Evolutionary conservation across 352 stramenopile genomes (phyloP), one percentile per base, ranked within the genome.

Genomic region (Phytophthora sansomeana): DNA sequence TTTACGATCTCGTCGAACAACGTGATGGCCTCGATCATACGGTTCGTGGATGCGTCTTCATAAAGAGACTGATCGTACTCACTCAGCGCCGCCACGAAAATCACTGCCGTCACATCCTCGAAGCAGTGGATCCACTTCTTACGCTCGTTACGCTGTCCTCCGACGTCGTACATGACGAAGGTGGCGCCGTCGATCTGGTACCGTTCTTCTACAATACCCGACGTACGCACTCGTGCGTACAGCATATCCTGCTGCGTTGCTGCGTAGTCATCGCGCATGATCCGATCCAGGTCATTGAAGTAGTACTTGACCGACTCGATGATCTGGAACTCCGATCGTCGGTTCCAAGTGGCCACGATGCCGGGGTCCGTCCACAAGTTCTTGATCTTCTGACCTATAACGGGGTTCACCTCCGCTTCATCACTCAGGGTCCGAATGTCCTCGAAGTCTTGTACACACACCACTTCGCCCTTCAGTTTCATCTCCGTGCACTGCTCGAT

Each of bases 111-210:
- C 29, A 98, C 95, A 69, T 98, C 92, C 70, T 99, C 96, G 66
- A 99, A 98, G 69, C 92, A 98, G 75, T 98, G 94, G 77, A 98
- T 98, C 96, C 96, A 99, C 80, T 99, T 98, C 69, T 98, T 97
- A 19, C 96, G 78, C 78, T 99, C 96, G 73, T 98, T 98, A 50
- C 96, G 85, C 78, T 99, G 96, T 7, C 96, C 96, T 44, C 96
- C 96, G 21, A 98, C 96, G 72, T 99, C 96, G 75, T 98, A 98
- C 91, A 98, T 98, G 69, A 98, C 93, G 69, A 98, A 98, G n/a
- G 97, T 94, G 24, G 96, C 96, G 39, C 90, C 92, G 67, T 98
- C 94, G 64, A 98, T 98, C 53, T 97, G 84, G 75, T 98, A 98
- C 63, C 91, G 87, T 69, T 98, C 95, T 62, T 97, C 97, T 38